Base-by-base conservation (phyloP, 2,329 filamentous ascomycete species). In the Uncinocarpus reesii region DNA sequence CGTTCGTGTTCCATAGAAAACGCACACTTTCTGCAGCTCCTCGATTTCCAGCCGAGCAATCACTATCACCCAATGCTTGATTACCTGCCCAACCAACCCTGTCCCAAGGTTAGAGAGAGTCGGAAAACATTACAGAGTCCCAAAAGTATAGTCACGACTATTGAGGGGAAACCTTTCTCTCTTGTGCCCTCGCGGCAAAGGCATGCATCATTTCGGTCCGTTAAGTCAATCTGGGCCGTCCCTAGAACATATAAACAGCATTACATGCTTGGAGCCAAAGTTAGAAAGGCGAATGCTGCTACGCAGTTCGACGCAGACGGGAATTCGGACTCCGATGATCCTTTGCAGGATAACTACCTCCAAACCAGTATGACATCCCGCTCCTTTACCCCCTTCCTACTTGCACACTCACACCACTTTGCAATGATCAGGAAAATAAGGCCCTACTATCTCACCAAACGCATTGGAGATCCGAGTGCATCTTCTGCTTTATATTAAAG, bases 251-350 rank as follows among this genome's bases (percentile, higher is more conserved):
- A 26, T 18, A 18, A n/a, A 35, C 20, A 7, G n/a, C n/a, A 36
- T n/a, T n/a, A n/a, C n/a, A n/a, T n/a, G n/a, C n/a, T n/a, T n/a
- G n/a, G n/a, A n/a, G n/a, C n/a, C n/a, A n/a, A n/a, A n/a, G n/a
- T n/a, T n/a, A n/a, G n/a, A n/a, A n/a, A n/a, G n/a, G n/a, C n/a
- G n/a, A n/a, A n/a, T n/a, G n/a, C n/a, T n/a, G n/a, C n/a, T n/a
- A n/a, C n/a, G n/a, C n/a, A n/a, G n/a, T n/a, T n/a, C 48, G 55
- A 23, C 53, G 49, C 56, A 53, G 16, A 52, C 41, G 37, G 11
- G 13, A 21, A 47, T 49, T 58, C 50, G 7, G 66, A 69, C 52
- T 69, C 67, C n/a, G 67, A 69, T 52, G 67, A 69, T 50, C 67
- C 67, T 37, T 56, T 69, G 45, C 65, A 67, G 48, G 62, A 67